Percentiles rank a stretch among this genome's conserved stretches.
These are phyloP conservation scores for Apiospora hydei DNA, from an alignment of 2,329 filamentous ascomycete genomes.

Conservation along the genomic window DNA sequence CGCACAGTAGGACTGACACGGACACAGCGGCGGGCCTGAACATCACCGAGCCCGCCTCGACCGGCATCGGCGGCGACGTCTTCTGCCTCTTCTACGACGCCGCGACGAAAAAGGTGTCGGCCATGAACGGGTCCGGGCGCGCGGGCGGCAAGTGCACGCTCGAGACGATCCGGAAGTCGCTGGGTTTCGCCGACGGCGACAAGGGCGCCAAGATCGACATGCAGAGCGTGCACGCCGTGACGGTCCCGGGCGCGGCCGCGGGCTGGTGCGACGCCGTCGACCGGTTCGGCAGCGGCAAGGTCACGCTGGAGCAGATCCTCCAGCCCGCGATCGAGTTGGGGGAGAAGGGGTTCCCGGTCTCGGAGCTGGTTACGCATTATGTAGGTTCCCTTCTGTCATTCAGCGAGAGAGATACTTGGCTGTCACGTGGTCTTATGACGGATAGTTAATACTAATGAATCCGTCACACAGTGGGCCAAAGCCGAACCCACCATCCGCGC, in stretches of 20 bases:
- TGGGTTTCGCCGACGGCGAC: slow-evolving; percentile 68
- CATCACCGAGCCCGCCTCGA: slow-evolving; percentile 90
- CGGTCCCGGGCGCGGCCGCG: slow-evolving; percentile 87
- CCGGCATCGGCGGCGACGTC: slow-evolving; percentile 96
- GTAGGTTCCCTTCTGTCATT: slow-evolving; percentile 64
- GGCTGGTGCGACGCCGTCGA: slow-evolving; percentile 93
- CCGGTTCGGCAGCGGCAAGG: slow-evolving; percentile 86
- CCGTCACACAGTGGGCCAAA: slow-evolving; percentile 76
- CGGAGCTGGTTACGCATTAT: slow-evolving; percentile 74
- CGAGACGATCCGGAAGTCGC: slow-evolving; percentile 71
- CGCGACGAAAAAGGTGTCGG: slow-evolving; percentile 79
- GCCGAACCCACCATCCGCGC: slow-evolving; percentile 69
- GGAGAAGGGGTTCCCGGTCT: slow-evolving; percentile 89
- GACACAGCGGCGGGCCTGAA: slow-evolving; percentile 91
- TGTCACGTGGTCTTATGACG: no score
- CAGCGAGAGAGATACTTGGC: no score
- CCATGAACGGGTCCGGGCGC: slow-evolving; percentile 93
- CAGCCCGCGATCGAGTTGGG: slow-evolving; percentile 84
- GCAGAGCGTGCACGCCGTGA: slow-evolving; percentile 80
- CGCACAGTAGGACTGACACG: no score
- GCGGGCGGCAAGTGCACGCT: slow-evolving; percentile 74
- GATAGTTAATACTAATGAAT: no score
- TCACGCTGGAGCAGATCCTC: slow-evolving; percentile 79
- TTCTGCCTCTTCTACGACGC: slow-evolving; percentile 95
- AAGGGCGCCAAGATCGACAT: slow-evolving; percentile 71